Evolutionary conservation across 371 early-diverging fungal genomes (phyloP), one percentile per base, ranked within the genome.

Genomic region (Smittium mucronatum): DNA sequence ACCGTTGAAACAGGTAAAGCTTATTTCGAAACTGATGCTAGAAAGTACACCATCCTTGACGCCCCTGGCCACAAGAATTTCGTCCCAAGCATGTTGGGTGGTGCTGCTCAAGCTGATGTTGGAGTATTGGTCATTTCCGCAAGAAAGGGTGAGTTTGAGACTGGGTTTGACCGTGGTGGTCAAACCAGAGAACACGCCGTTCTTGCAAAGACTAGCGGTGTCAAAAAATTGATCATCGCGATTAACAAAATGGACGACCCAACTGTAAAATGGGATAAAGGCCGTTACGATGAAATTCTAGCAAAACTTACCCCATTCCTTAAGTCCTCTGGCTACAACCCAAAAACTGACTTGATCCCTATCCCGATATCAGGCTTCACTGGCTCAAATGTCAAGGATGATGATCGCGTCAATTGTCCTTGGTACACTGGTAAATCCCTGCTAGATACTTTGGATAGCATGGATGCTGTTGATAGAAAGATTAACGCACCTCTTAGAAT

Each of bases 11-110:
- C 91, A 79, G 99, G 95, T 73, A 91, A 92, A 71, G 99, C 98
- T 26, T 93, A 86, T 78, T 99, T 99, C 83, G 97, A 98, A 77
- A 93, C 99, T 21, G 89, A 89, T 58, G 88, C 86, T 76, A 90
- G 97, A 68, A 86, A 92, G 67, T 98, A 93, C 81, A 97, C 97
- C 34, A 93, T 97, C 71, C 81, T 97, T 61, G 99, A 97, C 80
- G 98, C 99, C 1, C 99, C 99, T 60, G 99, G 99, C 29, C 99
- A 99, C 85, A 98, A 98, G 83, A 94, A 89, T 81, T 99, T 88
- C 81, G 97, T 99, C 2, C 95, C 97, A n/a, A 93, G 89, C 80
- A 99, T 99, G 99, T 89, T 98, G 71, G 87, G 86, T 72, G 97
- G 97, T 73, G 97, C 96, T 25, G 89, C 95, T 25, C 97, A 98